phyloP scores from a whole-genome alignment of 2,329 filamentous ascomycete genomes.

The Xenosphaeropsis pyriputrescens region DNA sequence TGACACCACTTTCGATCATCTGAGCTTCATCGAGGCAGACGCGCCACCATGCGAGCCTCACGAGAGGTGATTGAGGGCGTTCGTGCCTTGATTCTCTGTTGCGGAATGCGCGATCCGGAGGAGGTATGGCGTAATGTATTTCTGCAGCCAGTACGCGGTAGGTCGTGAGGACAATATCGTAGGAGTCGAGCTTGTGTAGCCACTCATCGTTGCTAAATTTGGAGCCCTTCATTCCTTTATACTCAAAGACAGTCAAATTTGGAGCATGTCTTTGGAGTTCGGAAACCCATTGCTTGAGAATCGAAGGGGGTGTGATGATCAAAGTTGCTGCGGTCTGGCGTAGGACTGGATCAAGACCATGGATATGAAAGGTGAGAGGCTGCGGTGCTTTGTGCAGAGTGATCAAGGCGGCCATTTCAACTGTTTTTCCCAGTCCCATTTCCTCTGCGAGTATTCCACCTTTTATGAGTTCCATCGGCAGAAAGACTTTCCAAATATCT shows the following conservation, averaged over 20 bases:
- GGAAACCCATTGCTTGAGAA: slow-evolving; percentile 45
- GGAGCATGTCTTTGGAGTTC: slow-evolving; percentile 46
- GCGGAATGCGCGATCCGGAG: slow-evolving; percentile 54
- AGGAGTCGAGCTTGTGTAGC: slow-evolving; percentile 27
- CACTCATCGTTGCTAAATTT: slow-evolving; percentile 18
- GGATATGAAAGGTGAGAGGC: slow-evolving; percentile 13
- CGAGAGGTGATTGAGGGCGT: slow-evolving; percentile 58
- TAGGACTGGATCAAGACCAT: slow-evolving; percentile 14
- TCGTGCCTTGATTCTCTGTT: slow-evolving; percentile 48
- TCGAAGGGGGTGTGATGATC: slow-evolving; percentile 42
- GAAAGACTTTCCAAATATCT: slow-evolving; percentile 28
- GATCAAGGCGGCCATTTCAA: slow-evolving; percentile 62
- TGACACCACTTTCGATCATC: slow-evolving; percentile 84
- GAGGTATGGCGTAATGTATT: slow-evolving; percentile 58
- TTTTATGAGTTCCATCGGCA: slow-evolving; percentile 24
- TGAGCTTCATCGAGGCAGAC: slow-evolving; percentile 70
- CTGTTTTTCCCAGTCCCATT: slow-evolving; percentile 72
- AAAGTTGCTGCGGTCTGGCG: slow-evolving; percentile 38
- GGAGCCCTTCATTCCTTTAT: slow-evolving; percentile 30
- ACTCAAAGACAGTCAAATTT: slow-evolving; percentile 36
- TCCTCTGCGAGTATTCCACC: slow-evolving; percentile 53
- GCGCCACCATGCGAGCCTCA: slow-evolving; percentile 78
- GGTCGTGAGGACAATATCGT: slow-evolving; percentile 49
- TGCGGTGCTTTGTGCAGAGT: slow-evolving; percentile 37
- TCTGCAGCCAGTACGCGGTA: slow-evolving; percentile 64